Base-by-base conservation (phyloP, 2,329 filamentous ascomycete genomes). In the Nannizziopsis arthrosporioides region DNA sequence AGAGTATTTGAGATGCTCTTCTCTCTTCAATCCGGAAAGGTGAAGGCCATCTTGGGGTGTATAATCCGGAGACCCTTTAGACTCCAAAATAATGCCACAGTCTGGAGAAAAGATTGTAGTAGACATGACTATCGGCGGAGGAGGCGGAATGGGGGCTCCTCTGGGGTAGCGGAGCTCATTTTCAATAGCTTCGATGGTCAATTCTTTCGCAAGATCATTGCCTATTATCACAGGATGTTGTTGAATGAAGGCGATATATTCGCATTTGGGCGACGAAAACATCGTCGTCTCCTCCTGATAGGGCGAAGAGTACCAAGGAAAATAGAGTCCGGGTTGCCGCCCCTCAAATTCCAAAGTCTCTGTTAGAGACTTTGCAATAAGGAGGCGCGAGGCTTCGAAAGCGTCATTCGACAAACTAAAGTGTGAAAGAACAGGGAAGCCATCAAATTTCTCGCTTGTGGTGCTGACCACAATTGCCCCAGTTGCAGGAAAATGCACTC, bases 381-480 rank as follows among this genome's bases (percentile, higher is more conserved):
- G 68, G 44, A 70, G 69, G 59, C 68, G 82, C 63, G 68, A 79
- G 73, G 52, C 76, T 73, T 59, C 64, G 56, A 77, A 82, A 1
- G 71, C 68, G 48, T 71, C 67, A 17, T 69, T 60, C 5, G 74
- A 76, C 12, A 85, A 75, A 0, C 84, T 73, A 44, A 98, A 75
- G 64, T 96, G 88, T 19, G 92, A 89, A 41, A 96, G 70, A 2
- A 82, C 84, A 63, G 94, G 94, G 48, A 96, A 82, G 38, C 92
- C 89, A n/a, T 83, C 80, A 59, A 92, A 92, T 69, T 94, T 95
- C 61, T 94, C 85, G 64, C 88, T 95, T 42, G 88, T 90, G 0
- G 90, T 95, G 1, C 84, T 85, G 61, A 96, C 70, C 32, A 96
- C 70, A 43, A 92, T 78, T 11, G 80, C 77, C 1, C 92, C 92